A percentile compares a stretch with the other conserved stretches of the same genome.
phyloP scores from a whole-genome alignment of 768 basidiomycete genomes.

The Macrolepiota albuminosa region DNA sequence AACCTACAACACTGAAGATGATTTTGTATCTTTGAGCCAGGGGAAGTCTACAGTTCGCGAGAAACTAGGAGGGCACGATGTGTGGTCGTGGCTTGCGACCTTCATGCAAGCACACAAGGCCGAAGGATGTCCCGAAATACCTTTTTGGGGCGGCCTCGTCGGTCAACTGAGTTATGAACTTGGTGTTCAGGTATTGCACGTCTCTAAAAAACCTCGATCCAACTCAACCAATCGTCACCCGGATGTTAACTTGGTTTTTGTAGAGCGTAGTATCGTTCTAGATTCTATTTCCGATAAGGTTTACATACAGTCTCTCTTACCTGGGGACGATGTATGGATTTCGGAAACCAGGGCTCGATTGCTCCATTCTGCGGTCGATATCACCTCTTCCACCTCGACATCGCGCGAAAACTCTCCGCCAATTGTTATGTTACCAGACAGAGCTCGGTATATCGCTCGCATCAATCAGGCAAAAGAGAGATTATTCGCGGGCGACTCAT shows the following conservation, averaged over 20 bases:
- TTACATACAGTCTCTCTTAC: slow-evolving; percentile 62
- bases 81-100: slow-evolving; percentile 73
- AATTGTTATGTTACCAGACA: slow-evolving; percentile 45
- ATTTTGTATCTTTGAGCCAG: slow-evolving; percentile 39
- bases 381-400: background rate
- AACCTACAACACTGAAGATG: slow-evolving; percentile 50
- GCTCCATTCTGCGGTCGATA: slow-evolving; percentile 10
- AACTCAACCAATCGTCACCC: slow-evolving; percentile 39
- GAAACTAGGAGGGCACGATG: slow-evolving; percentile 42
- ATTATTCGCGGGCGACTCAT: slow-evolving; percentile 82
- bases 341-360: slow-evolving; percentile 33
- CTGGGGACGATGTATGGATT: slow-evolving; percentile 61
- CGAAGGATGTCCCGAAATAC: slow-evolving; percentile 39
- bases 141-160: slow-evolving; percentile 83
- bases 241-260: slow-evolving; percentile 72
- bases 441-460: slow-evolving; percentile 55
- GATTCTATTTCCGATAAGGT: slow-evolving; percentile 46
- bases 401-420: slow-evolving; percentile 2
- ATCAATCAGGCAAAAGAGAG: slow-evolving; percentile 70
- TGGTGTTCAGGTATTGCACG: slow-evolving; percentile 52
- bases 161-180: slow-evolving; percentile 80
- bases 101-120: slow-evolving; percentile 58
- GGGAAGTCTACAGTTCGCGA: slow-evolving; percentile 32
- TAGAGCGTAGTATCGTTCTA: slow-evolving; percentile 73
- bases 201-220: slow-evolving; percentile 27